A percentile compares a stretch with the other conserved stretches of the same genome.
phyloP scores from a whole-genome alignment of 2,329 filamentous ascomycete species.

The Fusarium xyrophilum region DNA sequence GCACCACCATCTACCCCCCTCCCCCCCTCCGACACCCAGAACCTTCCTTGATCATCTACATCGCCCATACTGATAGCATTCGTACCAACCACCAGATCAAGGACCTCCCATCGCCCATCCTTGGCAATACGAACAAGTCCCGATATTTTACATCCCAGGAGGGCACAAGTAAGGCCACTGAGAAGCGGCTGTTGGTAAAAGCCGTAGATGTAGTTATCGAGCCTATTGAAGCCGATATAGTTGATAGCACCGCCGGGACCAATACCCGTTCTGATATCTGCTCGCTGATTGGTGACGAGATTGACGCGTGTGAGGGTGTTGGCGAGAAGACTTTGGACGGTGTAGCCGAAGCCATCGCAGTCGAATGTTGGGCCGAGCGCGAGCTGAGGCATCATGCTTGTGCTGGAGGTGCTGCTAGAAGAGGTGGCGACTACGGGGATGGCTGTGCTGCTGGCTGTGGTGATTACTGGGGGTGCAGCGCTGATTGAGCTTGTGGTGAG shows the following conservation, averaged over 20 bases:
- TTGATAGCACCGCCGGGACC: slow-evolving; percentile 15
- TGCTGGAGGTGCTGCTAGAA: neutral
- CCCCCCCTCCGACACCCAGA: slow-evolving; percentile 13
- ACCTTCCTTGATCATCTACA: slow-evolving; percentile 11
- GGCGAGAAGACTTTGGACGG: neutral
- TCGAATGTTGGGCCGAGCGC: slow-evolving; percentile 21
- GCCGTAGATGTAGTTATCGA: slow-evolving; percentile 37
- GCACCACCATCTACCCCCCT: slow-evolving; percentile 14
- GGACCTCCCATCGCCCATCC: neutral
- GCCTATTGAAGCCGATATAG: slow-evolving; percentile 32
- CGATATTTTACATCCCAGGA: neutral
- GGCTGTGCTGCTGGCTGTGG: neutral
- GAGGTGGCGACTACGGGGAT: neutral
- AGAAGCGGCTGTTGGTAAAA: neutral
- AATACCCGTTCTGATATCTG: neutral
- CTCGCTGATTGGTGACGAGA: neutral
- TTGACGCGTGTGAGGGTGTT: slow-evolving; percentile 17
- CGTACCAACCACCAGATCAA: neutral
- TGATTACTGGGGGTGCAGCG: neutral
- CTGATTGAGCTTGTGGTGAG: neutral
- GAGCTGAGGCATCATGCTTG: neutral
- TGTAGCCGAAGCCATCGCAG: slow-evolving; percentile 24
- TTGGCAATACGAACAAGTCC: slow-evolving; percentile 26
- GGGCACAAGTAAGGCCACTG: neutral
- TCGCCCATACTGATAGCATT: slow-evolving; percentile 25